Conservation (phyloP, 306 rosid species). For the Acacia acuminata region DNA sequence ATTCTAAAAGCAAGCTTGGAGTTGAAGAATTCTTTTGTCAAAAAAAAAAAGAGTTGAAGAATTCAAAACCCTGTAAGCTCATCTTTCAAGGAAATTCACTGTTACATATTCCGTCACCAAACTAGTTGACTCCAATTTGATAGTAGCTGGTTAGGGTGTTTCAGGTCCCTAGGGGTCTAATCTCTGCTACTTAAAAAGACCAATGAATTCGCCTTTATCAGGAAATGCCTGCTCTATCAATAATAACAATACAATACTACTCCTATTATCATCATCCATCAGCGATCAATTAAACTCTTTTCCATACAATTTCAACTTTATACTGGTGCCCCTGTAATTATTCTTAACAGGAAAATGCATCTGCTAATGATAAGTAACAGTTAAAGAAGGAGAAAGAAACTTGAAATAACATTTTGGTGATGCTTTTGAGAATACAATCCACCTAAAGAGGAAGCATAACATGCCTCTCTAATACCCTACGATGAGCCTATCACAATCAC, state of each 20-base stretch:
- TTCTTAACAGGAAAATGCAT: no score
- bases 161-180: neutral
- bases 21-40: no score
- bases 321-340: neutral
- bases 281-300: neutral
- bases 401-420: constrained; percentile 28
- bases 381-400: neutral
- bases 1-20: no score
- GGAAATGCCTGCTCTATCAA: neutral
- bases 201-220: neutral
- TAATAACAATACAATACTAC: neutral
- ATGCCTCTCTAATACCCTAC: constrained; percentile 18
- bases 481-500: constrained; percentile 7
- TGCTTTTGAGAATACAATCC: constrained; percentile 28
- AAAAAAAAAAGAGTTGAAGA: no score
- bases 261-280: neutral
- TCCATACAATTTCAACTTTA: neutral
- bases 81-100: no score
- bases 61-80: no score
- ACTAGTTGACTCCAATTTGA: neutral
- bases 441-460: constrained; percentile 19
- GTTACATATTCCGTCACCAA: no score
- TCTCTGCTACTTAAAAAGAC: neutral
- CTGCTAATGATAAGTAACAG: no score
- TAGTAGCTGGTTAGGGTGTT: neutral